Conservation (phyloP, 2,329 filamentous ascomycete species). For the Colletotrichum tropicale region DNA sequence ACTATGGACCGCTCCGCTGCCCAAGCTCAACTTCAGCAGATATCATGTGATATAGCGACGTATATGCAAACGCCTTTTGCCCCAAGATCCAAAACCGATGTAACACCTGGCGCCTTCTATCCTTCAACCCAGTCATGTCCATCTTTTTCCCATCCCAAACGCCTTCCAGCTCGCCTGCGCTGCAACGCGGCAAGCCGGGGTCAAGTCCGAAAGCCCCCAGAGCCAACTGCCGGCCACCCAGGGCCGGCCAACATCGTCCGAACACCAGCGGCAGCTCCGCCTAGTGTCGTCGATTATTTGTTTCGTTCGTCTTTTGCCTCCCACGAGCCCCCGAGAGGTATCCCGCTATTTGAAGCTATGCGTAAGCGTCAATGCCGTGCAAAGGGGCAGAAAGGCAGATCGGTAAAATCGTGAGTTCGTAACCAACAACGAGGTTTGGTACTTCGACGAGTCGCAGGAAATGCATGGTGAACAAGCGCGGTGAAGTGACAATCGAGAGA, state of each 20-base stretch:
- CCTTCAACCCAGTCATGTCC: background rate
- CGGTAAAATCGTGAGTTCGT: conserved; percentile 7
- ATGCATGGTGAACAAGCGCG: conserved; percentile 7
- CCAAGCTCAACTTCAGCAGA: background rate
- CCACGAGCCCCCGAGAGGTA: background rate
- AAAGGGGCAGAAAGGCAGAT: background rate
- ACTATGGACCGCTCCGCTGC: background rate
- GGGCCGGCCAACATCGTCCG: background rate
- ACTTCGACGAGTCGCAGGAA: background rate
- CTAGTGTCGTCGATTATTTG: background rate
- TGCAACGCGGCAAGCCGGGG: background rate
- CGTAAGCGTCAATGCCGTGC: conserved; percentile 13
- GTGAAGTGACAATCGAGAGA: conserved; percentile 5
- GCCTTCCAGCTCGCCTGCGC: background rate
- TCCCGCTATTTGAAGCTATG: conserved; percentile 7
- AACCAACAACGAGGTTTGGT: background rate
- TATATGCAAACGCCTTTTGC: conserved; percentile 7
- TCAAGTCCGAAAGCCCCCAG: conserved; percentile 10
- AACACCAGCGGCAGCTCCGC: background rate
- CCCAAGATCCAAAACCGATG: background rate
- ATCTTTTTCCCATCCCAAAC: conserved; percentile 4
- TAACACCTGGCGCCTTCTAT: conserved; percentile 11
- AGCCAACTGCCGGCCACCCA: background rate
- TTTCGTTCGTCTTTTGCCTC: background rate
- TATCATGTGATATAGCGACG: background rate